Evolutionary conservation across 345 rosid genomes (phyloP), one percentile per base, ranked within the genome.

Genomic region (Carallia brachiata): DNA sequence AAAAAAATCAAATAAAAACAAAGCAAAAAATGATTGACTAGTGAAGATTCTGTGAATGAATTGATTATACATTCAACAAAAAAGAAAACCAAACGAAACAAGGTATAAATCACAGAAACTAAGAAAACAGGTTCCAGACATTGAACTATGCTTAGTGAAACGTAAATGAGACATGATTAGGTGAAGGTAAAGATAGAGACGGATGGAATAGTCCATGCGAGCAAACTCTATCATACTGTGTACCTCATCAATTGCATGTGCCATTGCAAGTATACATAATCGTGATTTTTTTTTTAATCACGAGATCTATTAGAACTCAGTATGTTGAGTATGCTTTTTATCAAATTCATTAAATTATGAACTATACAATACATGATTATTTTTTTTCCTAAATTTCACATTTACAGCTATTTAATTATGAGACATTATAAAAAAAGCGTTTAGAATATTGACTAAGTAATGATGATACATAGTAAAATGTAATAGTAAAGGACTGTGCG

Each of bases 141-240:
- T 57, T 15, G 32, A 44, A 69, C 60, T 15, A 63, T 65, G 61
- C 81, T 65, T 48, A 34, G 62, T 50, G 64, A 69, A 68, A 73
- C 60, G 75, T 65, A 66, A 60, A 66, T 19, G 39, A 61, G 70
- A 66, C 50, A 56, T 15, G 63, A 44, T 44, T 9, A 2, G 12
- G 15, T 44, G 16, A 44, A 10, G 48, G 12, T 12, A 13, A 78
- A 61, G 61, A 36, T 32, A 65, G 36, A 61, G 61, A 60, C 2
- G 50, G 15, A 27, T 3, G 44, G 7, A 54, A 23, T 36, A 18
- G 32, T 32, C 34, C 34, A 32, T 32, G 44, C 52, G 63, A 52
- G 69, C 63, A 23, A 23, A 23, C 71, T 66, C 58, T 52, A 55
- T 71, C 69, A 67, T 72, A 64, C 34, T 34, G 58, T 32, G 36